Percentiles rank a stretch among this genome's conserved stretches.
Conservation (phyloP, 2,329 filamentous ascomycete species). For the Claviceps cyperi region DNA sequence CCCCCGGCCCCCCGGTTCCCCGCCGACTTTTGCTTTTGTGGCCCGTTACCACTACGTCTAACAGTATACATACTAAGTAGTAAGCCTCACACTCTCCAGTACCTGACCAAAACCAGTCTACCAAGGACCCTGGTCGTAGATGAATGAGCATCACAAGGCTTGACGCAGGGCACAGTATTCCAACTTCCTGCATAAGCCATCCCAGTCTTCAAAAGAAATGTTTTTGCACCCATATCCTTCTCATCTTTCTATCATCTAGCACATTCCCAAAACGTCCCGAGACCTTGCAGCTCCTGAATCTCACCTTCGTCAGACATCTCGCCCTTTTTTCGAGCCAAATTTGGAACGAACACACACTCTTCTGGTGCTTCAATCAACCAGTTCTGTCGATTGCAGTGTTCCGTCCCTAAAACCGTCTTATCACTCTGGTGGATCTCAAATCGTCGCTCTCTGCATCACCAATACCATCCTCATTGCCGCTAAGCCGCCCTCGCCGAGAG, state of each 20-base stretch:
- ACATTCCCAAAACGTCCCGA: constrained; percentile 13
- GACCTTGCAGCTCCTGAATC: constrained; percentile 16
- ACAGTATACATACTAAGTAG: neutral
- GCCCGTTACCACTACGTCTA: constrained; percentile 1
- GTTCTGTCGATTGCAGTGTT: constrained; percentile 9
- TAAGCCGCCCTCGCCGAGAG: constrained; percentile 8
- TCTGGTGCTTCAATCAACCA: constrained; percentile 8
- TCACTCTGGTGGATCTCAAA: constrained; percentile 5
- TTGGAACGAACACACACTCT: constrained; percentile 1
- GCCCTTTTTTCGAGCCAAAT: constrained; percentile 7
- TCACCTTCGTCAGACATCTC: constrained; percentile 11
- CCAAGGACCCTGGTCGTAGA: neutral
- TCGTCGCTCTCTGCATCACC: neutral
- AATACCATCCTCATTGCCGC: neutral
- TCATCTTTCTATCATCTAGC: constrained; percentile 11
- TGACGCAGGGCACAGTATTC: constrained; percentile 4
- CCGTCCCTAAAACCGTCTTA: neutral
- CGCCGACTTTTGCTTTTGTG: constrained; percentile 6
- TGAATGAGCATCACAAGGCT: constrained; percentile 3
- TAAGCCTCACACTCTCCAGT: neutral
- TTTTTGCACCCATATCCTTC: constrained; percentile 14
- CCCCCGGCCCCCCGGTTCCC: too few species aligned
- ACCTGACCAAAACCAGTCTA: constrained; percentile 1
- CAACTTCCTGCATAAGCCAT: constrained; percentile 17
- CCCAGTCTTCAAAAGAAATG: constrained; percentile 21